phyloP scores from a whole-genome alignment of 2,329 filamentous ascomycete genomes.

The Plectosphaerella sp. region DNA sequence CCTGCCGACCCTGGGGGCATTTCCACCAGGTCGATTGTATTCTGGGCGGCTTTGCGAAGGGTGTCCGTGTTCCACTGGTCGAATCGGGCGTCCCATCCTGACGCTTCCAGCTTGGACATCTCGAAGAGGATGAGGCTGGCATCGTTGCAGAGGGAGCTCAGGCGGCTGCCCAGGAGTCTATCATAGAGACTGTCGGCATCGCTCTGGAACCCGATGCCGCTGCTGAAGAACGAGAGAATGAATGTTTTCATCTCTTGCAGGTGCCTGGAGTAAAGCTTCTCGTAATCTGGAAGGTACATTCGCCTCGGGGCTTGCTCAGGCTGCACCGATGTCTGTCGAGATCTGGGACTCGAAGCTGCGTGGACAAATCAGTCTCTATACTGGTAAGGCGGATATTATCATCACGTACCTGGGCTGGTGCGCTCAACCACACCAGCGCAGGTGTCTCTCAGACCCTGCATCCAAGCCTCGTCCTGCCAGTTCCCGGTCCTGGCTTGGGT shows the following conservation, averaged over 20 bases:
- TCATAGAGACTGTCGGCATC: neutral
- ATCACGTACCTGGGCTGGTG: neutral
- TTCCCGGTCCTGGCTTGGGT: neutral
- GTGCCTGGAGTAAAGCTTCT: neutral
- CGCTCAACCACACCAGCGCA: neutral
- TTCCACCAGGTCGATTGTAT: neutral
- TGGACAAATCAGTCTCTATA: too few relatives aligned
- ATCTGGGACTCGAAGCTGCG: too few relatives aligned
- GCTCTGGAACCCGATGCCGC: neutral
- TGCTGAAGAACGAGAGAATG: neutral
- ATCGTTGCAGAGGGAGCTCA: constrained; percentile 8
- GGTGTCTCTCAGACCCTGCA: constrained; percentile 3
- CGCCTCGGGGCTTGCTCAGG: neutral
- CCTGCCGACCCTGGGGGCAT: neutral
- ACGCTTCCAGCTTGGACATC: neutral
- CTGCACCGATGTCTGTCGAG: neutral
- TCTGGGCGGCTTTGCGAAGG: neutral
- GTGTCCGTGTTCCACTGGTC: neutral
- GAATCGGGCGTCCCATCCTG: neutral
- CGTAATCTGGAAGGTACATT: neutral
- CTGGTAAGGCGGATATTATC: too few relatives aligned
- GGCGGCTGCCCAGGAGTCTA: neutral
- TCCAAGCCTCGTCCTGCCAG: constrained; percentile 7
- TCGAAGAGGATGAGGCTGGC: constrained; percentile 6
- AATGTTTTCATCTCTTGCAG: neutral